phyloP scores from a whole-genome alignment of 2,329 filamentous ascomycete genomes.

The Aspergillus pseudonomiae region DNA sequence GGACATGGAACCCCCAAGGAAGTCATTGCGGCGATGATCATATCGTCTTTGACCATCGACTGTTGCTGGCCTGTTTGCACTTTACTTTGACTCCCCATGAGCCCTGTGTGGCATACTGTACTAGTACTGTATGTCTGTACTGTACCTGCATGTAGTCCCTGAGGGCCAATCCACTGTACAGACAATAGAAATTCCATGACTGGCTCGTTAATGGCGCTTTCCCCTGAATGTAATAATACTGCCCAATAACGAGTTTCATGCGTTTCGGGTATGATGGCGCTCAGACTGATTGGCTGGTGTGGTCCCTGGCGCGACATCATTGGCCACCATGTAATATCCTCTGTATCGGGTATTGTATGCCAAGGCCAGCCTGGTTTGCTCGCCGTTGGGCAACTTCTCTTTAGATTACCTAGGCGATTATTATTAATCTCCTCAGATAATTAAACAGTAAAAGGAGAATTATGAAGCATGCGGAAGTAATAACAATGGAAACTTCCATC shows the following conservation, averaged over 20 bases:
- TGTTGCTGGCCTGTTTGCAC: too few species aligned
- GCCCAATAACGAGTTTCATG: background rate
- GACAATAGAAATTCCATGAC: background rate
- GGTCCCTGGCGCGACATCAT: background rate
- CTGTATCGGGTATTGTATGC: background rate
- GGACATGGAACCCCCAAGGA: background rate
- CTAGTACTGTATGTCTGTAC: background rate
- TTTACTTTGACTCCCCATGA: background rate
- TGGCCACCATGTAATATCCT: background rate
- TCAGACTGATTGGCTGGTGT: background rate
- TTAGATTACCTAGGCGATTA: background rate
- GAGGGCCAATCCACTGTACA: background rate
- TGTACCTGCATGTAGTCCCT: background rate
- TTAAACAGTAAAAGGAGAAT: background rate
- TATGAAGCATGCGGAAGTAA: background rate
- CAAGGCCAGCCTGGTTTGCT: background rate
- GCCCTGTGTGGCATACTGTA: background rate
- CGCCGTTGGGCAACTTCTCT: background rate
- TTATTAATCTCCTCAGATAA: background rate
- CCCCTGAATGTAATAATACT: constrained; percentile 5
- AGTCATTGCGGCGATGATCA: background rate
- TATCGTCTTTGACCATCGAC: background rate
- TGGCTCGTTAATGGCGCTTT: background rate
- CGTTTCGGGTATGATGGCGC: background rate
- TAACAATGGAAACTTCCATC: background rate